These are phyloP conservation scores for Daldinia sp. DNA, from an alignment of 2,329 filamentous ascomycete species.

Conservation along the genomic window DNA sequence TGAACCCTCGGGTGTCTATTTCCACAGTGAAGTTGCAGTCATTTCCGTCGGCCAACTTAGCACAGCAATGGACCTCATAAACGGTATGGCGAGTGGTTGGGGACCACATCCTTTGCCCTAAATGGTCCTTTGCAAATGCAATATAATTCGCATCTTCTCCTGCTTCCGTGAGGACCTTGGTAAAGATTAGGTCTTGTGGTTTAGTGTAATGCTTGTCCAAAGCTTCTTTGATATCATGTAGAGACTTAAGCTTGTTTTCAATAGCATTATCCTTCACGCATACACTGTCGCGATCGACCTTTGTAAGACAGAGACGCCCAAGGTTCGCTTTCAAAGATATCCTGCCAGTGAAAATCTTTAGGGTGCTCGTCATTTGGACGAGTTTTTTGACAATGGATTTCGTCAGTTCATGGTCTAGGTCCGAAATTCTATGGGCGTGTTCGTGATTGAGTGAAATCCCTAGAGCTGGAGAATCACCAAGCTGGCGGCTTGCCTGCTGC, in stretches of 20 bases:
- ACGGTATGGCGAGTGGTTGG: conserved; percentile 27
- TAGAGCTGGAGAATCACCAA: background rate
- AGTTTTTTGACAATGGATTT: conserved; percentile 22
- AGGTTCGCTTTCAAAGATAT: conserved; percentile 31
- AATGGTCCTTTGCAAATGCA: conserved; percentile 16
- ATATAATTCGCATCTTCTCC: conserved; percentile 41
- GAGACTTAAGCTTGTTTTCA: background rate
- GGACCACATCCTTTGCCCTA: conserved; percentile 26
- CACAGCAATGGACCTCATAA: conserved; percentile 39
- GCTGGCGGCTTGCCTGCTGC: background rate
- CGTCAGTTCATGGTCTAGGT: conserved; percentile 26
- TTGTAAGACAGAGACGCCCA: conserved; percentile 32
- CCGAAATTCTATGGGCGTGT: background rate
- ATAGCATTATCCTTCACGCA: background rate
- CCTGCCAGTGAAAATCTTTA: conserved; percentile 23
- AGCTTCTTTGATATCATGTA: conserved; percentile 12
- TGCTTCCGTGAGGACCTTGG: conserved; percentile 29
- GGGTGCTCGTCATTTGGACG: conserved; percentile 13
- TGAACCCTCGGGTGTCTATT: conserved; percentile 38
- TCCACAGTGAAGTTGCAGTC: conserved; percentile 38
- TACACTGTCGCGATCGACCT: conserved; percentile 16
- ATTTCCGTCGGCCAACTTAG: background rate
- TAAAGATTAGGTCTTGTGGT: conserved; percentile 18
- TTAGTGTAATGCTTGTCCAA: conserved; percentile 22
- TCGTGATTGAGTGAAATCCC: background rate